phyloP scores from a whole-genome alignment of 1,139 yeast species.

The Torulaspora globosa region DNA sequence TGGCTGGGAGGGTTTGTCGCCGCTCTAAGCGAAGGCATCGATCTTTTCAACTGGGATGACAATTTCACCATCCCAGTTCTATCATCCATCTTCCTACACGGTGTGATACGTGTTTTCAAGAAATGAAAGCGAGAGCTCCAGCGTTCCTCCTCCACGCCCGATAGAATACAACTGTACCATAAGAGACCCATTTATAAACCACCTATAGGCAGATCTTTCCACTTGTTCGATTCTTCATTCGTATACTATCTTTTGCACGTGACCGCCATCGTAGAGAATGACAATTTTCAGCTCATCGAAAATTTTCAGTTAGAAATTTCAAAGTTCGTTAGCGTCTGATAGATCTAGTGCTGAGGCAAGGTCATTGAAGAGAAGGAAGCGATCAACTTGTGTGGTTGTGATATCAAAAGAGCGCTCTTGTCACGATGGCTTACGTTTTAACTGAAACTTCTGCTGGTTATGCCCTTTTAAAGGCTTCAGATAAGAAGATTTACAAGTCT shows the following conservation, averaged over 20 bases:
- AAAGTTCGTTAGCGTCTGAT: not conserved
- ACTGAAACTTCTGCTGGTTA: constrained; percentile 99
- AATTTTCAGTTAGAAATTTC: constrained; percentile 18
- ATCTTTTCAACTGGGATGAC: constrained; percentile 74
- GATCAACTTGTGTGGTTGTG: not conserved
- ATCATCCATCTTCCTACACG: constrained; percentile 60
- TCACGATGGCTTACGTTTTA: constrained; percentile 80
- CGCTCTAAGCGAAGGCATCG: constrained; percentile 79
- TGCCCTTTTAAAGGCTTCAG: constrained; percentile 94
- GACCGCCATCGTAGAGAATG: constrained; percentile 1
- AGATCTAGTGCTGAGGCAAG: not conserved
- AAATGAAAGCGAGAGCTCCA: constrained; percentile 12
- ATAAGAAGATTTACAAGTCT: constrained; percentile 92
- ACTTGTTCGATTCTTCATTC: not conserved
- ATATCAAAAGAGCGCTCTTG: constrained; percentile 1
- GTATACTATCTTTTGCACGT: constrained; percentile 1
- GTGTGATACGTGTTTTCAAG: constrained; percentile 40
- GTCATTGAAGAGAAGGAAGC: constrained; percentile 1
- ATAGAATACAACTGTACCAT: constrained; percentile 3
- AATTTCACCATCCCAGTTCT: constrained; percentile 90
- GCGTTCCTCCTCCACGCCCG: not conserved
- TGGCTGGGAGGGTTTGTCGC: constrained; percentile 74
- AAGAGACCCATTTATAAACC: constrained; percentile 2
- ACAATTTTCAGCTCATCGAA: constrained; percentile 33
- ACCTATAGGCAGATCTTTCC: not conserved